A percentile compares a stretch with the other conserved stretches of the same genome.
Conservation (phyloP, 768 basidiomycete genomes). For the Psilocybe cubensis region DNA sequence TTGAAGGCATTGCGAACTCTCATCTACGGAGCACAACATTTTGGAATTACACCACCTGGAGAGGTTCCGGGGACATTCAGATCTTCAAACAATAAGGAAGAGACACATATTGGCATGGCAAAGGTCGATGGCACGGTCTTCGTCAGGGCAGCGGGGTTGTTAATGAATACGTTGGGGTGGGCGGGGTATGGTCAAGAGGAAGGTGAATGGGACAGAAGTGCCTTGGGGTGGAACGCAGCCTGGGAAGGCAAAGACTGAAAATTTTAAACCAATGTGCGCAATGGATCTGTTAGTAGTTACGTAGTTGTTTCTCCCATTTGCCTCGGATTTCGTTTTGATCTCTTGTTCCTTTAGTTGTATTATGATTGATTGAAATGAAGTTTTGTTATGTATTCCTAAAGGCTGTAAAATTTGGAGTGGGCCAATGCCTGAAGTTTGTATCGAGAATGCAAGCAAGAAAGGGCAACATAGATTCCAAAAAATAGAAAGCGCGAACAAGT, state of each 20-base stretch:
- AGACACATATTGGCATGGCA: constrained; percentile 48
- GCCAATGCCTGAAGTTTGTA: too few species aligned
- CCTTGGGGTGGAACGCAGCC: constrained; percentile 62
- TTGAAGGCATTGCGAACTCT: constrained; percentile 54
- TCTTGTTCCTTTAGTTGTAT: too few species aligned
- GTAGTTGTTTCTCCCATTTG: too few species aligned
- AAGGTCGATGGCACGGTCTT: constrained; percentile 61
- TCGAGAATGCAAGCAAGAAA: too few species aligned
- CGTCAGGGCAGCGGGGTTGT: constrained; percentile 56
- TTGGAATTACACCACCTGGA: constrained; percentile 44
- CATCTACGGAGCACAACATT: constrained; percentile 49
- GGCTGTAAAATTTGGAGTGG: too few species aligned
- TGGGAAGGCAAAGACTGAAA: constrained; percentile 37
- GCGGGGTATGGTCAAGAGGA: constrained; percentile 51
- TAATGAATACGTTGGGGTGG: constrained; percentile 63
- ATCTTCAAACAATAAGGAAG: constrained; percentile 31
- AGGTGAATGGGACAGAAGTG: constrained; percentile 59
- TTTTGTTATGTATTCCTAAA: too few species aligned
- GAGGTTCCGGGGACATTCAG: constrained; percentile 46
- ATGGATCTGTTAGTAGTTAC: too few species aligned
- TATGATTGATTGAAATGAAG: too few species aligned
- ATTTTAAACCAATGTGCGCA: background rate
- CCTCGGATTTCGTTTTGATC: too few species aligned
- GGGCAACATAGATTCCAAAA: too few species aligned
- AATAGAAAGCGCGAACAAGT: too few species aligned